Evolutionary conservation across 2,329 filamentous ascomycete species (phyloP), one percentile per base, ranked within the genome.

Genomic region (Lachnellula cervina): DNA sequence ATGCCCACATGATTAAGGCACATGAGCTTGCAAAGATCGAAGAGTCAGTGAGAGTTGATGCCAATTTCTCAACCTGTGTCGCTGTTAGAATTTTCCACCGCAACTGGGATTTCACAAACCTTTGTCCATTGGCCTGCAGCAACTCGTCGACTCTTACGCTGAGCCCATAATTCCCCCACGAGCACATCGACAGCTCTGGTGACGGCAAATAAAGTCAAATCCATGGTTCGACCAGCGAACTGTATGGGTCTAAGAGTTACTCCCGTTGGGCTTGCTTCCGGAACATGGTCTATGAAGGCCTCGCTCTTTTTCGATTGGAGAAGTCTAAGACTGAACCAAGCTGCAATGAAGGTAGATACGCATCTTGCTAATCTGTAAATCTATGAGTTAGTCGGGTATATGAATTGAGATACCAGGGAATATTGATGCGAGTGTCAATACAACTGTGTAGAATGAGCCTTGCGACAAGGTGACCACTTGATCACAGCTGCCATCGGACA

Each of bases 1-100:
- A 96, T 17, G 89, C 81, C 87, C 89, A 93, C 90, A 95, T 96
- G 62, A 95, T 86, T 38, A 89, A 74, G 21, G 85, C 87, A 40
- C 82, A 84, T 19, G 88, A 91, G 35, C 79, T 70, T 45, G 87
- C 83, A 70, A 96, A 95, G 17, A 92, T 73, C 5, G 80, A 72
- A 4, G 88, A 81, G 66, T 93, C 87, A n/a, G 82, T 75, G 38
- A 82, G 69, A 9, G 60, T 69, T 23, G 74, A 73, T 58, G 76
- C 61, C 23, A 70, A 57, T 48, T 56, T 56, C 61, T 73, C 55
- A 67, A 70, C 49, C 67, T 71, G 60, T 53, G 74, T 71, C 16
- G 58, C 14, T 9, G 48, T 59, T 49, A 52, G 57, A 32, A 52
- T 42, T 17, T n/a, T n/a, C 40, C 16, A 37, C 40, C 23, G 19